phyloP scores from a whole-genome alignment of 495 filamentous ascomycete genomes.

The Ramalina peruviana region DNA sequence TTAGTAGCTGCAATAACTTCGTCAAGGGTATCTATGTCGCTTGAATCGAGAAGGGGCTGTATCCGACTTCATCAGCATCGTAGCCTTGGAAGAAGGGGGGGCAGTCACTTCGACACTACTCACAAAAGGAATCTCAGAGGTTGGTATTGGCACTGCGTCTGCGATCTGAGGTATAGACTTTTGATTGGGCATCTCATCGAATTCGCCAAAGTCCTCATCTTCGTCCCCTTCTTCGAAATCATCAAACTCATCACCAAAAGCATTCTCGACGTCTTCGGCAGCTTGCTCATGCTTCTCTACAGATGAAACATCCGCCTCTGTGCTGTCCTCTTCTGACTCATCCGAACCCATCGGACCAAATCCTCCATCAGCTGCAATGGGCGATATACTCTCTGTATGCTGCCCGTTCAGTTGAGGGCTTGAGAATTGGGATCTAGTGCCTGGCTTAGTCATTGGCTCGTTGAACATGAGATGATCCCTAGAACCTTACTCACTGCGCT shows the following conservation, averaged over 20 bases:
- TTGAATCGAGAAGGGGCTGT: constrained; percentile 62
- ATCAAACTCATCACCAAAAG: constrained; percentile 84
- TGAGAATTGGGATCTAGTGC: constrained; percentile 26
- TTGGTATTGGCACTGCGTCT: constrained; percentile 26
- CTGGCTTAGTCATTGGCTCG: constrained; percentile 45
- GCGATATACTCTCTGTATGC: constrained; percentile 10
- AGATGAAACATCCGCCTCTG: constrained; percentile 26
- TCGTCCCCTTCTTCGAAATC: constrained; percentile 73
- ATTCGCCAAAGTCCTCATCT: constrained; percentile 73
- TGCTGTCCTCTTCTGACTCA: constrained; percentile 29
- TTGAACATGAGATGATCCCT: constrained; percentile 22
- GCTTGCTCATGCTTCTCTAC: constrained; percentile 17
- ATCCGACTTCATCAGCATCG: background rate
- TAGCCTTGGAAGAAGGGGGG: background rate
- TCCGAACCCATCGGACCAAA: constrained; percentile 22
- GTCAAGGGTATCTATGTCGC: constrained; percentile 38
- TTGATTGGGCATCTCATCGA: constrained; percentile 74
- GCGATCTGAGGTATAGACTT: constrained; percentile 28
- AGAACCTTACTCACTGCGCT: constrained; percentile 34
- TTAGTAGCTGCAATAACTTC: constrained; percentile 31
- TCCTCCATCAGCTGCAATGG: constrained; percentile 24
- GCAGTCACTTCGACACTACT: constrained; percentile 16
- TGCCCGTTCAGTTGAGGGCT: constrained; percentile 15
- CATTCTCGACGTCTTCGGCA: constrained; percentile 34
- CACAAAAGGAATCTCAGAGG: constrained; percentile 32